Evolutionary conservation across 2,329 filamentous ascomycete genomes (phyloP).

Genomic region (Claviceps africana): DNA sequence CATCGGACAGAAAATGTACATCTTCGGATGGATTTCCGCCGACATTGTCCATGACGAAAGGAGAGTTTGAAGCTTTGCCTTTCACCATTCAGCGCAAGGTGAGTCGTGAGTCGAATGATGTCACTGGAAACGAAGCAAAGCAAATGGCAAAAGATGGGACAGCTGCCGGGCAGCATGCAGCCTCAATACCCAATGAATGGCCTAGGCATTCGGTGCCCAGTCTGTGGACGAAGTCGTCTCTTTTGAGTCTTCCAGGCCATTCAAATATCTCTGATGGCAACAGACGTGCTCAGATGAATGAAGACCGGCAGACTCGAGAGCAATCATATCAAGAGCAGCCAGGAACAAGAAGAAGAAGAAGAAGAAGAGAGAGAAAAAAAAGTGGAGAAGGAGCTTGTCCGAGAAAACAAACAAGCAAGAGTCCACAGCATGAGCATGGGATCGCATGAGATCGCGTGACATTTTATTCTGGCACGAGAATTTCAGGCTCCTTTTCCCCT

Average conservation of each 20-base stretch:
- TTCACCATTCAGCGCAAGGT: constrained; percentile 44
- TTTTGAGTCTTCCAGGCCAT: not conserved
- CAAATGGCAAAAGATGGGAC: not conserved
- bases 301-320: not conserved
- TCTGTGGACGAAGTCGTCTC: not conserved
- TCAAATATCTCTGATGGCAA: not conserved
- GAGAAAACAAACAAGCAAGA: too few relatives aligned
- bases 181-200: not conserved
- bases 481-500: not conserved
- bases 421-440: not conserved
- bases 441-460: not conserved
- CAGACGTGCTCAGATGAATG: not conserved
- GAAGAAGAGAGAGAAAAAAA: not conserved
- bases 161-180: not conserved
- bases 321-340: not conserved
- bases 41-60: constrained; percentile 20
- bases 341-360: too few relatives aligned
- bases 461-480: too few relatives aligned
- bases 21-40: constrained; percentile 13
- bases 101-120: constrained; percentile 16
- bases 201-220: not conserved
- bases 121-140: not conserved
- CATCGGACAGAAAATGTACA: constrained; percentile 11
- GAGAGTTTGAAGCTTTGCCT: constrained; percentile 37
- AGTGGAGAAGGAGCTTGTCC: not conserved